phyloP scores from a whole-genome alignment of 2,329 filamentous ascomycete species.

The Aspergillus candidus region DNA sequence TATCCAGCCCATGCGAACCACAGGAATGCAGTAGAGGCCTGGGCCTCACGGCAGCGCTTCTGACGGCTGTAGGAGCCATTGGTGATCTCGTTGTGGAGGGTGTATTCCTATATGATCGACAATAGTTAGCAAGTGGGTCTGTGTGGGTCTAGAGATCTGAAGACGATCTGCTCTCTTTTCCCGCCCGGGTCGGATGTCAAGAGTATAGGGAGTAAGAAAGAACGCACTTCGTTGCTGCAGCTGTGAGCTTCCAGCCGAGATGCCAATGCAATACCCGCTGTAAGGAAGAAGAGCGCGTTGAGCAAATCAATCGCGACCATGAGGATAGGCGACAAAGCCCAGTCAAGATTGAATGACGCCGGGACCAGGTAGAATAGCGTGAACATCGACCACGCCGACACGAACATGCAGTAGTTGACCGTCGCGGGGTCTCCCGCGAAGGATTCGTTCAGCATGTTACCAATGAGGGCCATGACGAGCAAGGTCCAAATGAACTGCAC shows the following conservation, averaged over 20 bases:
- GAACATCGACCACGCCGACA: conserved; percentile 43
- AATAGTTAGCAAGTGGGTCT: conserved; percentile 7
- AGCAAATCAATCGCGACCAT: conserved; percentile 41
- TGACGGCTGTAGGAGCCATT: conserved; percentile 31
- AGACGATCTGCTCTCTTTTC: not conserved
- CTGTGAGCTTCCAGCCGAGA: conserved; percentile 40
- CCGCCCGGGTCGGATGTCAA: not conserved
- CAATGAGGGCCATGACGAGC: conserved; percentile 56
- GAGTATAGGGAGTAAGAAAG: not conserved
- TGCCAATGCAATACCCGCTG: conserved; percentile 44
- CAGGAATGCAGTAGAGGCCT: conserved; percentile 47
- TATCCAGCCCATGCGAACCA: conserved; percentile 47
- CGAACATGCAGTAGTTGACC: conserved; percentile 51
- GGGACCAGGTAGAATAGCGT: conserved; percentile 45
- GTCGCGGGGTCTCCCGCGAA: conserved; percentile 50
- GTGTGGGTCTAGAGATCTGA: not conserved
- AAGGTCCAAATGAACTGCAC: conserved; percentile 53
- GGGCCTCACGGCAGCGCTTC: conserved; percentile 47
- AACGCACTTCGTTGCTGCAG: conserved; percentile 42
- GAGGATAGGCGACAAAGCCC: conserved; percentile 39
- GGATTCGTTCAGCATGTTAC: conserved; percentile 55
- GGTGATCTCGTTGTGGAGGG: conserved; percentile 40
- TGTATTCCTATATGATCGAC: conserved; percentile 30
- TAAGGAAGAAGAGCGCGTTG: conserved; percentile 46
- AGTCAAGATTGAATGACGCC: conserved; percentile 35